phyloP scores from a whole-genome alignment of 805 yeast species.

The Candida maris region DNA sequence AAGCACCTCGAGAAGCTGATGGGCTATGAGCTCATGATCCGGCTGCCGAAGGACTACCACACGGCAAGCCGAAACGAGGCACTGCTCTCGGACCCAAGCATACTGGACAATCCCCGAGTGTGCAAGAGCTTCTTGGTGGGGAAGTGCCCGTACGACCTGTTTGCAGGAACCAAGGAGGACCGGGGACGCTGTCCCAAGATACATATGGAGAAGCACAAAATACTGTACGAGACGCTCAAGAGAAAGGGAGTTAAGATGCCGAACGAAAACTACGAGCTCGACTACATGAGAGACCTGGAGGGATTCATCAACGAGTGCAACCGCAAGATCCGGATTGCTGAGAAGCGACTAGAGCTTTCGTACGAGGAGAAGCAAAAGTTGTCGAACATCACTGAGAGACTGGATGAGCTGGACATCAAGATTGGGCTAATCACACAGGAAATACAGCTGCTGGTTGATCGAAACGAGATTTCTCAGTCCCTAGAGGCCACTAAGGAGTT shows the following conservation, averaged over 20 bases:
- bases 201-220: slow-evolving; percentile 70
- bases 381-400: slow-evolving; percentile 37
- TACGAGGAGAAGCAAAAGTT: slow-evolving; percentile 47
- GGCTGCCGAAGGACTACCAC: slow-evolving; percentile 28
- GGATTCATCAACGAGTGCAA: slow-evolving; percentile 65
- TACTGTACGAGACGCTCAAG: slow-evolving; percentile 58
- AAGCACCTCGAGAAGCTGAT: slow-evolving; percentile 73
- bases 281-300: slow-evolving; percentile 43
- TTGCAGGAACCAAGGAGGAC: slow-evolving; percentile 77
- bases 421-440: slow-evolving; percentile 70
- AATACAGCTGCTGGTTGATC: slow-evolving; percentile 47
- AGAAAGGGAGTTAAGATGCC: slow-evolving; percentile 36
- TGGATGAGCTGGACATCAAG: slow-evolving; percentile 58
- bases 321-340: slow-evolving; percentile 57
- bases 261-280: slow-evolving; percentile 41
- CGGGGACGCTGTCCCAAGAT: slow-evolving; percentile 74
- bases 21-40: slow-evolving; percentile 54
- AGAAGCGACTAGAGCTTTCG: slow-evolving; percentile 64
- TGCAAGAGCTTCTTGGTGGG: slow-evolving; percentile 86
- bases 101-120: slow-evolving; percentile 53
- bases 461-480: slow-evolving; percentile 49
- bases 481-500: slow-evolving; percentile 46
- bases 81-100: slow-evolving; percentile 22
- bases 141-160: slow-evolving; percentile 79
- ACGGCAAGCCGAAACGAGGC: slow-evolving; percentile 5